Base-by-base conservation (phyloP, 2,329 filamentous ascomycete species). In the Alternaria triticina region DNA sequence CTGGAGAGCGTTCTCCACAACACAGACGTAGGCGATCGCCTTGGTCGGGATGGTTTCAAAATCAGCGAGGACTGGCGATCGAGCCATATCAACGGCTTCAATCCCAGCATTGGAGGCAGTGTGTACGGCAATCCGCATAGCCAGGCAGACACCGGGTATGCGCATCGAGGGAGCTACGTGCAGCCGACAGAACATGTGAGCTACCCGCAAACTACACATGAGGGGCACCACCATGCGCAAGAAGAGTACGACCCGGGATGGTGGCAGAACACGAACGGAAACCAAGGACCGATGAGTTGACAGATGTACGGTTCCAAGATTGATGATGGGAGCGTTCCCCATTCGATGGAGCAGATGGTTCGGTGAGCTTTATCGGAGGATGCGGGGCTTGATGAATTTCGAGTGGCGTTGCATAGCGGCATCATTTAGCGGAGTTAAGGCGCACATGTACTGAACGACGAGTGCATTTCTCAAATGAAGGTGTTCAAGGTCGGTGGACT, bases 11-110 rank as follows among this genome's bases (percentile, higher is more conserved):
- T 80, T 54, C 65, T 80, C 50, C 59, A 73, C 58, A 55, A 57
- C 8, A 62, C 64, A 6, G 69, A 79, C 28, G 72, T 75, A 45
- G 77, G 74, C 57, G 75, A 79, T 12, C 68, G 75, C 5, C 70
- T 80, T 20, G 67, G 55, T 13, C 68, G 76, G 23, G 77, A 81
- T 46, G 79, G 78, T 0, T 81, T 80, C 65, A 77, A 75, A 59
- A 72, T 80, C 45, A 68, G 61, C 56, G 66, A 70, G 40, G 69
- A 73, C 36, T 72, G 69, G 67, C 66, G 67, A 20, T 67, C 68
- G 6, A 70, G 57, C n/a, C 60, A 67, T 23, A 54, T 66, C 3
- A 64, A 68, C 20, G 68, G 69, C 17, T 74, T 67, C 57, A 55
- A 51, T 25, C 22, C 62, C 11, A 54, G 54, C 9, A 45, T 63